Evolutionary conservation across 345 rosid species (phyloP), one percentile per base, ranked within the genome.

Genomic region (Arabidopsis suecica): DNA sequence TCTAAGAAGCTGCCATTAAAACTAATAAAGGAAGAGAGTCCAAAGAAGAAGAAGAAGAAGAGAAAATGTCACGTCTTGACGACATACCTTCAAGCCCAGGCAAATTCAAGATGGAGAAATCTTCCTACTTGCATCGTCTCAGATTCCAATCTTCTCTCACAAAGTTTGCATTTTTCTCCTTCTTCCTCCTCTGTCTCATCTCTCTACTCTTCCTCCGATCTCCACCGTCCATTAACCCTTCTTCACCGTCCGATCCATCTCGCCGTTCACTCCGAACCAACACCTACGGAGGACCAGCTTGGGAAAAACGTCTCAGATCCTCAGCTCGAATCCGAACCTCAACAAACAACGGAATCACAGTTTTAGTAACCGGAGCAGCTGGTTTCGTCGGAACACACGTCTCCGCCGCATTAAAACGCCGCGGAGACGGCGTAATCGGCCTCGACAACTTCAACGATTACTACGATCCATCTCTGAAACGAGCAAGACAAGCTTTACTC

Each of bases 371-470:
- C 18, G 96, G 97, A 33, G 97, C 93, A 4, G 96, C 93, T 16
- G 98, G 97, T 14, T 93, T 93, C 76, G 97, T 93, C 36, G 98
- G 98, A 6, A 89, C 97, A 40, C 98, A 93, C 49, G 97, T 91
- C 59, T 88, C 94, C 5, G 75, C 87, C 0, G 97, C 97, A 0
- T 79, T 93, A 7, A 89, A 91, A 76, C 88, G 88, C 68, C 90
- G 98, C 1, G 97, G 97, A 1, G 97, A 93, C 23, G 97, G 97
- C 20, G 97, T 93, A 16, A 60, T 93, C 12, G 96, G 98, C 0
- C 83, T 91, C 1, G 97, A 93, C 57, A 91, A 88, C 77, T 93
- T 93, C 93, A 93, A 93, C 57, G 87, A 88, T 66, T 91, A 93
- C 81, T 93, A 93, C 54, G 97, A 93, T 72, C 94, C 94, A 4